Conservation (phyloP, 805 yeast genomes). For the Grigorovia transvaalensis region DNA sequence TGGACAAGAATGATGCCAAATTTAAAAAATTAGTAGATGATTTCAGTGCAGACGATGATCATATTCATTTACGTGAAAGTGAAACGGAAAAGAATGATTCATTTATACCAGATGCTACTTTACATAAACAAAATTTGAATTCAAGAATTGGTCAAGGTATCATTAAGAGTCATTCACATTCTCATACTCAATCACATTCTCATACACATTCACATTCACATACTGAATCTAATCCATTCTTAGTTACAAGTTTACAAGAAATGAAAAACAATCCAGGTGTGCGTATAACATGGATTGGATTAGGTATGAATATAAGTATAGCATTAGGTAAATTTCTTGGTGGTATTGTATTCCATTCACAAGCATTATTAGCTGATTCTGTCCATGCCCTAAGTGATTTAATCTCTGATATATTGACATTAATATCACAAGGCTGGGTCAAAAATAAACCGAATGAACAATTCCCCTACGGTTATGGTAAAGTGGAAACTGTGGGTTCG, state of each 20-base stretch:
- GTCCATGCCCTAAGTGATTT: slow-evolving; percentile 87
- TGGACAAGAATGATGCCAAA: slow-evolving; percentile 12
- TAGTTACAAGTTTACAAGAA: slow-evolving; percentile 34
- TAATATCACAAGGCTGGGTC: slow-evolving; percentile 78
- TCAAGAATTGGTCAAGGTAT: not conserved
- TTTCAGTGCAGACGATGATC: slow-evolving; percentile 28
- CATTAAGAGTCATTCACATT: not conserved
- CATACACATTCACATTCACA: slow-evolving; percentile 30
- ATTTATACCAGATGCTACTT: slow-evolving; percentile 27
- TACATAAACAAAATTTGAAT: slow-evolving; percentile 9
- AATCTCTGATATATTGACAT: slow-evolving; percentile 79
- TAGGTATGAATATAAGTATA: slow-evolving; percentile 73
- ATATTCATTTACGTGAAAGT: slow-evolving; percentile 33
- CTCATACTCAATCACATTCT: slow-evolving; percentile 6
- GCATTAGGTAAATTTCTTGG: slow-evolving; percentile 82
- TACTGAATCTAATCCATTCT: slow-evolving; percentile 25
- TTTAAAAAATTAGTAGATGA: slow-evolving; percentile 11
- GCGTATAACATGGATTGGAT: slow-evolving; percentile 85
- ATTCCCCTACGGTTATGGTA: slow-evolving; percentile 87
- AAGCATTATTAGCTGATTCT: slow-evolving; percentile 88
- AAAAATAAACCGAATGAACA: slow-evolving; percentile 42
- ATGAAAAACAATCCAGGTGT: slow-evolving; percentile 69
- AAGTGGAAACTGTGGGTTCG: slow-evolving; percentile 87
- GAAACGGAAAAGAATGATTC: slow-evolving; percentile 36
- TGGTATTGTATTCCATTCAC: slow-evolving; percentile 88